These are phyloP conservation scores for Berberis thunbergii DNA, from an alignment of 164 flowering plant genomes.

Conservation along the genomic window DNA sequence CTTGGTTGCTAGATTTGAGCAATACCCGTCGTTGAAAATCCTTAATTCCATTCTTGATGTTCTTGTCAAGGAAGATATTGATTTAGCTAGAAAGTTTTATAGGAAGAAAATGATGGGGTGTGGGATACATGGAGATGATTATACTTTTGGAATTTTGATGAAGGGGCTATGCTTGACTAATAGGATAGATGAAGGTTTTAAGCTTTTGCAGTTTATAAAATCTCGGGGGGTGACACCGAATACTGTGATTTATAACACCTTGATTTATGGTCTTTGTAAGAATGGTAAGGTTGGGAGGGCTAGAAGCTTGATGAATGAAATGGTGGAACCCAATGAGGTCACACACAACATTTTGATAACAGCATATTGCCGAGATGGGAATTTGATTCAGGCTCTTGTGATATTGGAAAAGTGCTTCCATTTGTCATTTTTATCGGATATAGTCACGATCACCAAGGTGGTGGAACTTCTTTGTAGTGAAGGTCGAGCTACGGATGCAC, in stretches of 20 bases:
- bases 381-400: slow-evolving; percentile 61
- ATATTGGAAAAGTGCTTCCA: slow-evolving; percentile 63
- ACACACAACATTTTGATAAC: slow-evolving; percentile 69
- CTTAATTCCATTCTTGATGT: slow-evolving; percentile 73
- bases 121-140: slow-evolving; percentile 69
- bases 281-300: slow-evolving; percentile 81
- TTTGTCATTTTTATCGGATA: slow-evolving; percentile 54
- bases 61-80: slow-evolving; percentile 77
- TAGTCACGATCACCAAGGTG: slow-evolving; percentile 58
- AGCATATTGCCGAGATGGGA: slow-evolving; percentile 54
- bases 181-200: slow-evolving; percentile 69
- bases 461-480: slow-evolving; percentile 48
- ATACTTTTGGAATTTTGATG: slow-evolving; percentile 75
- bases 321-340: slow-evolving; percentile 58
- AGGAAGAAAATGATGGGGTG: slow-evolving; percentile 65
- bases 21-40: slow-evolving; percentile 52
- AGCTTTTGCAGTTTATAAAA: slow-evolving; percentile 68
- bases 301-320: slow-evolving; percentile 73
- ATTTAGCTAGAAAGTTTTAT: slow-evolving; percentile 71
- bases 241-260: slow-evolving; percentile 66
- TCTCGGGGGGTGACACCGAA: slow-evolving; percentile 37
- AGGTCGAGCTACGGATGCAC: slow-evolving; percentile 61
- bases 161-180: slow-evolving; percentile 87
- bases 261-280: slow-evolving; percentile 71
- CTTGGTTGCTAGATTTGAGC: slow-evolving; percentile 32